A percentile compares a stretch with the other conserved stretches of the same genome.
Conservation (phyloP, 2,329 filamentous ascomycete species). For the Pezicula rhizophila region DNA sequence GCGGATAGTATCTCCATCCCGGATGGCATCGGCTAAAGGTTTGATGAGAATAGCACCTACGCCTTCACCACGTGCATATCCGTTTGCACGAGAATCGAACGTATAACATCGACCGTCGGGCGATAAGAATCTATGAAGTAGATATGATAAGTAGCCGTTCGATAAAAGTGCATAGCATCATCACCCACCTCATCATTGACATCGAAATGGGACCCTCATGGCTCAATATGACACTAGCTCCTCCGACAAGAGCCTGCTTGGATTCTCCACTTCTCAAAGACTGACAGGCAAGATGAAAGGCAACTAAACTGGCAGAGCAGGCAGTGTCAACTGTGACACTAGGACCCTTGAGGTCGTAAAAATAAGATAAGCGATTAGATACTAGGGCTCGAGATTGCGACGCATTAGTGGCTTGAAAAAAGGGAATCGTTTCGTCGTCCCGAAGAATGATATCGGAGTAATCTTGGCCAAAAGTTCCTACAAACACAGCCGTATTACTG, state of each 20-base stretch:
- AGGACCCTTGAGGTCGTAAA: constrained; percentile 46
- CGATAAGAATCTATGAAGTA: constrained; percentile 1
- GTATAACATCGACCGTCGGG: constrained; percentile 12
- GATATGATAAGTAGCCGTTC: background rate
- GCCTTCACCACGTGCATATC: constrained; percentile 41
- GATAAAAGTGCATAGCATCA: background rate
- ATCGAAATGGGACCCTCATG: background rate
- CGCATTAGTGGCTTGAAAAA: constrained; percentile 45
- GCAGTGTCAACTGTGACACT: constrained; percentile 50
- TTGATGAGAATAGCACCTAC: constrained; percentile 35
- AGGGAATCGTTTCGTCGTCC: background rate
- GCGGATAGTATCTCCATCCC: constrained; percentile 35
- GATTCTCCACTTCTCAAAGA: constrained; percentile 33
- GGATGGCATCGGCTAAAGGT: constrained; percentile 27
- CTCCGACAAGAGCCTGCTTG: constrained; percentile 28
- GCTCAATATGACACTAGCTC: constrained; percentile 6
- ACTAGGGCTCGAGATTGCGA: constrained; percentile 45
- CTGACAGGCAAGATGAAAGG: constrained; percentile 45
- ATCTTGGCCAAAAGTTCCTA: background rate
- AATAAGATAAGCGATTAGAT: constrained; percentile 44
- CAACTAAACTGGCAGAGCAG: constrained; percentile 50
- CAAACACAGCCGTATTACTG: background rate
- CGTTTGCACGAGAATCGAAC: constrained; percentile 35
- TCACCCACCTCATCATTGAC: constrained; percentile 34
- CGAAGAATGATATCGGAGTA: background rate